Conservation (phyloP, 2,329 filamentous ascomycete genomes). For the Xenosphaeropsis pyriputrescens region DNA sequence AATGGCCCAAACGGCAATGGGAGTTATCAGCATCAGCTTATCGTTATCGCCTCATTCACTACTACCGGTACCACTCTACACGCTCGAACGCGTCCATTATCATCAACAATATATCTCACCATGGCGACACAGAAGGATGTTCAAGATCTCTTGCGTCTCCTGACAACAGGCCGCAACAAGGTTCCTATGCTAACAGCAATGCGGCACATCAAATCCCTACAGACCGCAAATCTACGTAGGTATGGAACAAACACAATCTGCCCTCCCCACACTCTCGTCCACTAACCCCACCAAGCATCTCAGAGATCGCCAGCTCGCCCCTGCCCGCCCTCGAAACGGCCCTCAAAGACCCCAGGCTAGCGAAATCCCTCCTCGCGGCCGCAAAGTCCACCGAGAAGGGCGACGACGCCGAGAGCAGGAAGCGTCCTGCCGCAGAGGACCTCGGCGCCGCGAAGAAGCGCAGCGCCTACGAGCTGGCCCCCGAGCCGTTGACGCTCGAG, state of each 20-base stretch:
- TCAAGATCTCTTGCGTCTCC: conserved; percentile 43
- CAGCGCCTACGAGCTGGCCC: conserved; percentile 13
- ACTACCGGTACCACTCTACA: no score
- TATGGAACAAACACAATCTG: conserved; percentile 15
- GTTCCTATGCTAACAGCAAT: conserved; percentile 44
- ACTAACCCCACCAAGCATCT: conserved; percentile 10
- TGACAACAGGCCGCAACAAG: conserved; percentile 37
- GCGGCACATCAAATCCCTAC: conserved; percentile 40
- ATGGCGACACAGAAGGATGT: conserved; percentile 45
- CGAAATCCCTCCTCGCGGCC: conserved; percentile 15
- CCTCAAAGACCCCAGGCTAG: conserved; percentile 15
- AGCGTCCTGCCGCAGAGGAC: conserved; percentile 8
- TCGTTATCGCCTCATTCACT: no score
- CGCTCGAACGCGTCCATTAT: no score
- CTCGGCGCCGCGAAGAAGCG: conserved; percentile 8
- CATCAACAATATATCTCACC: no score
- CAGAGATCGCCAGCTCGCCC: conserved; percentile 12
- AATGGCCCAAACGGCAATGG: no score
- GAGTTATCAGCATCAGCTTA: no score
- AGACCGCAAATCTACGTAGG: conserved; percentile 38
- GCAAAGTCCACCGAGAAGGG: conserved; percentile 11
- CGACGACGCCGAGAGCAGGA: conserved; percentile 4
- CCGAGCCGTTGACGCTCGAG: conserved; percentile 24
- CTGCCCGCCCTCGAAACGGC: conserved; percentile 9
- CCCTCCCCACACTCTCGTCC: conserved; percentile 1